Evolutionary conservation across 2,329 filamentous ascomycete genomes (phyloP), one percentile per base, ranked within the genome.

Genomic region (Fusarium falciforme): DNA sequence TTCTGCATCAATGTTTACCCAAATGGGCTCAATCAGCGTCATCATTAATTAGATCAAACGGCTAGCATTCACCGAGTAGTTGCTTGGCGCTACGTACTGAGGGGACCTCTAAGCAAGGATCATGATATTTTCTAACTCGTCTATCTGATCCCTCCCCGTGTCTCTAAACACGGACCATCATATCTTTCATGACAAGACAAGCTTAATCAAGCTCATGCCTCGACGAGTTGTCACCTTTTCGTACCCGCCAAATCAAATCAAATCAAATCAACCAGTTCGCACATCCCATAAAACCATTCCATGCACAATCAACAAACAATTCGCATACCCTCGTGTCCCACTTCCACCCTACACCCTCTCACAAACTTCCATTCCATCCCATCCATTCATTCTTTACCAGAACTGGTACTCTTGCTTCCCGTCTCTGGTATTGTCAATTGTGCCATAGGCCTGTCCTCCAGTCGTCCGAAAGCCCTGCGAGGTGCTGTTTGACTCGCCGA

Each of bases 401-500:
- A 69, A 79, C 17, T 25, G n/a, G n/a, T 25, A 59, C 12, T 55
- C 44, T 38, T 61, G 66, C 22, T 47, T 29, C 22, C 55, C 61
- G n/a, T 66, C 36, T 16, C 25, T 69, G 22, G 40, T 54, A 20
- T 68, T 66, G 40, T 59, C 27, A 14, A 70, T 47, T 10, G 52
- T 58, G 27, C 72, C 67, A 22, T 69, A 64, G 16, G 44, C 47
- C 4, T 58, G 62, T 54, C 55, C 60, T 31, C 62, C 57, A 44
- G 68, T 29, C 10, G 25, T 63, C 25, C 62, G 55, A 16, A 66
- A 60, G 0, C 67, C 67, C 44, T 77, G 68, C 0, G 67, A 72
- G 29, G 81, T 80, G 36, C 77, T 63, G 38, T 82, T 83, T 2
- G 67, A 71, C 5, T 54, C 36, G 1, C 82, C 82, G 14, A 83